Evolutionary conservation across 371 early-diverging fungal species (phyloP).

Genomic region (Entomophthora muscae): DNA sequence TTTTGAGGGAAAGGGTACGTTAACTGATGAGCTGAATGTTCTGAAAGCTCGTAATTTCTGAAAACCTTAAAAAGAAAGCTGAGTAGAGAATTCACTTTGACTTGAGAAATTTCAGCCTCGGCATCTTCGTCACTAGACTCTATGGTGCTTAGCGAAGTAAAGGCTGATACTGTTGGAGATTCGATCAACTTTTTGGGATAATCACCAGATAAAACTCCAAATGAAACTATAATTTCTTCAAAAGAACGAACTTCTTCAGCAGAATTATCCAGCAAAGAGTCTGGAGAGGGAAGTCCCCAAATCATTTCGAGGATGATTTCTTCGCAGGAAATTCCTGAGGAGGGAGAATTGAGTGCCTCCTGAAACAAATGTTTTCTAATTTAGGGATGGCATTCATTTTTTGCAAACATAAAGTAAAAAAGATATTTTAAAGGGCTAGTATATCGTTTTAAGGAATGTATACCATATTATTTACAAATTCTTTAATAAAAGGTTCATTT

Average conservation of each 20-base stretch:
- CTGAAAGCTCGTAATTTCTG: not conserved
- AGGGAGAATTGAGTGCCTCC: too few species aligned
- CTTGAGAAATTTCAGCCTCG: not conserved
- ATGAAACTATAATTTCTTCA: not conserved
- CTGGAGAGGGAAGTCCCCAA: not conserved
- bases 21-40: not conserved
- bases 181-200: not conserved
- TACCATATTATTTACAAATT: too few species aligned
- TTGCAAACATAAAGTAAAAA: too few species aligned
- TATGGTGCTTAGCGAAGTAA: not conserved
- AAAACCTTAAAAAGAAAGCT: not conserved
- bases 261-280: not conserved
- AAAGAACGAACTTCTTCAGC: not conserved
- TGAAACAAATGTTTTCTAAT: too few species aligned
- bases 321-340: not conserved
- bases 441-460: too few species aligned
- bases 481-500: too few species aligned
- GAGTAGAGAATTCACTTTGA: not conserved
- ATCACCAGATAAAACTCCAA: not conserved
- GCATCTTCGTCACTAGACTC: not conserved
- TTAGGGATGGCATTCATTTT: too few species aligned
- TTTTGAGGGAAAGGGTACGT: not conserved
- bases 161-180: not conserved
- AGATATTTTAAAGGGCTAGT: too few species aligned
- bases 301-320: not conserved